Evolutionary conservation across 1,139 yeast species (phyloP), one percentile per base, ranked within the genome.

Genomic region (Yamadazyma blattariae): DNA sequence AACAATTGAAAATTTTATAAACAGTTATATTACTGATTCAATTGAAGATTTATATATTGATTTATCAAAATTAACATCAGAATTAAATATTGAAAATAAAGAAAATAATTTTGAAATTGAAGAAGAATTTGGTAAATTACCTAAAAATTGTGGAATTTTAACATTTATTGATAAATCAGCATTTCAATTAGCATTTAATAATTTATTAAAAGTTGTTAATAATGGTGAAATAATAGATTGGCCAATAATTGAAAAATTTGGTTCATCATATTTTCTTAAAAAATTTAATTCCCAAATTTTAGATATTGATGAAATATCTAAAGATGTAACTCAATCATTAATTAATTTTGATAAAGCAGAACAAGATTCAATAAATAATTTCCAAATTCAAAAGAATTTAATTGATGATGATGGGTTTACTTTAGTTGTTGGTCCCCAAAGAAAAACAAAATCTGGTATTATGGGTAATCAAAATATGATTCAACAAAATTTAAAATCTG

Each of bases 391-490:
- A 64, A 67, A 77, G 24, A 72, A 74, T 33, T 57, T 80, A 23
- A 92, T 86, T 8, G 97, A 90, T 56, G 96, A 85, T 45, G 97
- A 90, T 55, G 97, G 97, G 2, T 90, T 90, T 61, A 88, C 95
- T 0, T 63, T 86, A 52, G 97, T 90, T 34, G 95, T 88, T 21
- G 90, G 95, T 7, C 72, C 84, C 33, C 90, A 86, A 56, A 76
- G 95, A 45, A 88, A 86, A 67, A 82, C 94, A 2, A 80, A 79
- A 53, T 77, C 78, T 29, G 84, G 82, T 35, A 76, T 80, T 7
- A 47, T 79, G 57, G 86, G 85, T 25, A 71, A 69, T 37, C 74
- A 74, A 42, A 72, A 68, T 45, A 55, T 66, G 35, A 67, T 76
- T 23, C 13, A 29, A 22, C 52, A 67, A 23, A 69, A 74, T 29